These are phyloP conservation scores for Aspergillus sp. DNA, from an alignment of 2,329 filamentous ascomycete species.

Conservation along the genomic window DNA sequence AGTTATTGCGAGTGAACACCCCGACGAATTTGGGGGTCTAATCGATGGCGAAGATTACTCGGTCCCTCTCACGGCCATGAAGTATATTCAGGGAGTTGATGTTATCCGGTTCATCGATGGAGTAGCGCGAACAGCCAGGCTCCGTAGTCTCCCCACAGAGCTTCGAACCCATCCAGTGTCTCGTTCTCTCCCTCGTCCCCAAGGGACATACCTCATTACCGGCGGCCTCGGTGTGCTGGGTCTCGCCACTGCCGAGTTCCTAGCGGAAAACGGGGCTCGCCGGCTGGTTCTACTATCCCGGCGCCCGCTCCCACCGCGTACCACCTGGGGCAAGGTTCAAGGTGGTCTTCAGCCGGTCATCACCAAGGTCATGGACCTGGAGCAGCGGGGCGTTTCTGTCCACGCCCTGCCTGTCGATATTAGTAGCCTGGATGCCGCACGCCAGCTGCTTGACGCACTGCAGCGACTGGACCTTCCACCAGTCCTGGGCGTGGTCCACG, in stretches of 20 bases:
- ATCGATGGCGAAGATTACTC: slow-evolving; percentile 26
- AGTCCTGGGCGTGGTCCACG: slow-evolving; percentile 36
- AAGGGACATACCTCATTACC: slow-evolving; percentile 38
- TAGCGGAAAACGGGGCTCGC: slow-evolving; percentile 35
- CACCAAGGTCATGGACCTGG: slow-evolving; percentile 22
- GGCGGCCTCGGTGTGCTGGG: slow-evolving; percentile 37
- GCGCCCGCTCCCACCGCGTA: slow-evolving; percentile 28
- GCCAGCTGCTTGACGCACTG: slow-evolving; percentile 15
- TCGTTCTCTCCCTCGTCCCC: slow-evolving; percentile 8
- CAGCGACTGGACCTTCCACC: slow-evolving; percentile 31
- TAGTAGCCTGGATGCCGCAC: slow-evolving; percentile 12
- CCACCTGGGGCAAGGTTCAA: slow-evolving; percentile 16
- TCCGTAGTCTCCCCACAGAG: slow-evolving; percentile 14
- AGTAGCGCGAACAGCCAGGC: slow-evolving; percentile 24
- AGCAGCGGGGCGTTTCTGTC: slow-evolving; percentile 24
- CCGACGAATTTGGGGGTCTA: slow-evolving; percentile 30
- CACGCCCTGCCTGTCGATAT: slow-evolving; percentile 31
- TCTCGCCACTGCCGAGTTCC: slow-evolving; percentile 28
- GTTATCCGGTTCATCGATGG: slow-evolving; percentile 35
- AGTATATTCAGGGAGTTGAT: slow-evolving; percentile 32
- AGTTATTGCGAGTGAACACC: slow-evolving; percentile 33
- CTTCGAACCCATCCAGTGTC: slow-evolving; percentile 11
- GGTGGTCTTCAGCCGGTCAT: slow-evolving; percentile 7
- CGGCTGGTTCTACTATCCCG: slow-evolving; percentile 37
- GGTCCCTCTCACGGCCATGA: slow-evolving; percentile 30